Evolutionary conservation across 441 rosid species (phyloP), one percentile per base, ranked within the genome.

Genomic region (Euphorbia schlechtendalii): DNA sequence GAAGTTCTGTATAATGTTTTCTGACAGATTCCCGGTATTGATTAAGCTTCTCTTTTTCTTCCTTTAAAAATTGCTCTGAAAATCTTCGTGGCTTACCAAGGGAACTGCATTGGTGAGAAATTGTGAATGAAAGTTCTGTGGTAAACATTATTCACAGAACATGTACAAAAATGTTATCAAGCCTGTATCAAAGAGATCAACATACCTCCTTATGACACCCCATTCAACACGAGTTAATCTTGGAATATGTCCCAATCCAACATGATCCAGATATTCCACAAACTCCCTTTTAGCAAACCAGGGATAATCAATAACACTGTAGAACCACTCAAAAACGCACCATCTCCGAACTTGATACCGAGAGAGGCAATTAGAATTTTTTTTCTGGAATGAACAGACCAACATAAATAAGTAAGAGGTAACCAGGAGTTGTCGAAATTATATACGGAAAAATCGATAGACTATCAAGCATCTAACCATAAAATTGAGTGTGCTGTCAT

Each of bases 61-160:
- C 96, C 69, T 67, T 71, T 48, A 90, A 76, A 79, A 96, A 92
- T 65, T 87, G 82, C 69, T 84, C 89, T 63, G 97, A 96, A 72
- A 96, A 88, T 80, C 99, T 87, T 67, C 99, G 85, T 25, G 98
- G 98, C 75, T 86, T 90, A 63, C 99, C 99, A 80, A 96, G 96
- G 67, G 99, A 96, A 79, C 99, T 96, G 90, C 80, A 81, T 51
- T 53, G n/a, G 3, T 43, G 41, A 69, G 69, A 48, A 63, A 68
- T 13, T 25, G 4, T 65, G 57, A 67, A 68, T 46, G 17, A 65
- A 73, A 11, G 57, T 65, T 63, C 22, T 25, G 48, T 43, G 54
- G 65, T 67, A 38, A 61, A 56, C 38, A 55, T 14, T 25, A 55
- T 36, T 30, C 65, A 27, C 28, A 61, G 59, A 48, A 62, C 64